Base-by-base conservation (phyloP, 805 yeast genomes). In the Candida andamanensis region DNA sequence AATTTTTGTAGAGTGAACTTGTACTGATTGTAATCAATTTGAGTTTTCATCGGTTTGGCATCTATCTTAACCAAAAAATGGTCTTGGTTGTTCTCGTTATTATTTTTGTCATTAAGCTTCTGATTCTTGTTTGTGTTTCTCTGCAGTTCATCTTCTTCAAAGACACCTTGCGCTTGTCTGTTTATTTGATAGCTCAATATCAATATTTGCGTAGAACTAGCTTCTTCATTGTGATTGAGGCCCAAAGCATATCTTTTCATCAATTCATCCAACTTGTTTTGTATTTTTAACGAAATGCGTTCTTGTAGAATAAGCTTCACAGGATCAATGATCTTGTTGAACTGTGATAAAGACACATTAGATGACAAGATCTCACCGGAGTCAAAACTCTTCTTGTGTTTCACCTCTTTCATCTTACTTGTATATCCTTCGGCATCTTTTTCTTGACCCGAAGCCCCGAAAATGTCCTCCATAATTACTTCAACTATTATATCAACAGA, bases 381-480 rank as follows among this genome's bases (percentile, higher is more conserved):
- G 45, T 92, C 97, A 50, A 64, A 83, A 64, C 95, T 81, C 59
- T 86, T 86, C 50, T 85, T 85, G 42, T 77, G 80, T 52, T 86
- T 89, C 21, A 92, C 90, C 63, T 90, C 98, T 46, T 82, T 84
- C 78, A 87, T 84, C 40, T 80, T 78, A 18, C 85, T 79, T 32
- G 74, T 74, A 49, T 92, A 90, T 13, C 87, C 95, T 40, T 87
- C 97, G 4, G 92, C 89, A 42, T 92, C 97, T 52, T 92, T 90
- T 49, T 92, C 97, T 50, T 81, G 82, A 21, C 95, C 95, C 3
- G 95, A 84, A 7, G 80, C 73, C 15, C 98, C 98, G 56, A 92
- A 89, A 4, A 78, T 72, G 49, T 90, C 96, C 49, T 87, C 95
- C 95, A 90, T 90, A 15, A 89, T 68, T 11, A 86, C 65, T 15